Evolutionary conservation across 2,329 filamentous ascomycete genomes (phyloP).

Genomic region (Aaosphaeria pasadenensis): DNA sequence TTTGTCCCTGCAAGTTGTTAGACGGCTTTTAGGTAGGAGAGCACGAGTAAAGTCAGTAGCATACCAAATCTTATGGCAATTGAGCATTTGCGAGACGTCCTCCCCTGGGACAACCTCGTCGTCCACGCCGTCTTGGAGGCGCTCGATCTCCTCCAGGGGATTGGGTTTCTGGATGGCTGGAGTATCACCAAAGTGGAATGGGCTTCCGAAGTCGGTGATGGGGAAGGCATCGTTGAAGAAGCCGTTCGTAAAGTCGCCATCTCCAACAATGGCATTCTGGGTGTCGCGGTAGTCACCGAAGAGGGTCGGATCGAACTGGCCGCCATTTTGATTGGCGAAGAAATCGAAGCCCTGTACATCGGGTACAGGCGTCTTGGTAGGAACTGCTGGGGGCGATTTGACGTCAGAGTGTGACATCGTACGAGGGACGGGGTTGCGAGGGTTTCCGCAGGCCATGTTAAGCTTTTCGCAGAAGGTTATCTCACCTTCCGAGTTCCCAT

Average conservation of each 20-base stretch:
- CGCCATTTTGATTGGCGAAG: conserved; percentile 76
- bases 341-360: conserved; percentile 62
- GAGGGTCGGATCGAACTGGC: conserved; percentile 84
- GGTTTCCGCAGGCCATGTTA: conserved; percentile 54
- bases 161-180: conserved; percentile 52
- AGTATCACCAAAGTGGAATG: conserved; percentile 66
- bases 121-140: conserved; percentile 68
- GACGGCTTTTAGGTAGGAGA: conserved; percentile 25
- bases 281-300: conserved; percentile 92
- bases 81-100: conserved; percentile 64
- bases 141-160: conserved; percentile 75
- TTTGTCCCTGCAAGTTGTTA: conserved; percentile 69
- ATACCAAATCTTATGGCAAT: conserved; percentile 91
- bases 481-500: conserved; percentile 49
- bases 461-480: conserved; percentile 55
- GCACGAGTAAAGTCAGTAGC: conserved; percentile 29
- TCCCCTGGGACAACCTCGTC: conserved; percentile 60
- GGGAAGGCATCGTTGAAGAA: conserved; percentile 77
- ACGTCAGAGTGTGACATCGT: conserved; percentile 45
- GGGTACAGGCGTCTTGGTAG: conserved; percentile 28
- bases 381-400: conserved; percentile 35
- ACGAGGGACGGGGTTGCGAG: conserved; percentile 52
- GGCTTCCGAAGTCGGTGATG: conserved; percentile 71
- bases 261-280: conserved; percentile 73
- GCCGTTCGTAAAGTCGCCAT: conserved; percentile 65